Evolutionary conservation across 192 early-diverging fungal genomes (phyloP), one percentile per base, ranked within the genome.

Genomic region (Rhizoclosmatium globosum): DNA sequence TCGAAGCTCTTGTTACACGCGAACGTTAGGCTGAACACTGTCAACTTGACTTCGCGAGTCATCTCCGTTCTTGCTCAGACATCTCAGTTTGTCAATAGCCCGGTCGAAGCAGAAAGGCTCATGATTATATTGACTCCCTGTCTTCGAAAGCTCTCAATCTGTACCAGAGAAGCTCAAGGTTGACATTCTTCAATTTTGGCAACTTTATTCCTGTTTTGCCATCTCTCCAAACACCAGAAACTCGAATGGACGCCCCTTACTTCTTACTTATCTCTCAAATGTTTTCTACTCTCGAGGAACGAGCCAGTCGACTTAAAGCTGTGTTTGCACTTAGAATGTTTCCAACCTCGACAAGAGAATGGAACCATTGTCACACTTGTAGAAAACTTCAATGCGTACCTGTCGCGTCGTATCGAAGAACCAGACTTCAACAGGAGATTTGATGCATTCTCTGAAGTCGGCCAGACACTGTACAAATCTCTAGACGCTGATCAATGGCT

Each of bases 381-480:
- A 2, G 83, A 81, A 17, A 95, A 94, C 38, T 80, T 98, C 19
- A 99, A 99, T 79, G 81, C 96, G 1, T 94, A 89, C 67, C 95
- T 95, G 19, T 64, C 77, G 15, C 80, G 79, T 3, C 89, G 93
- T 21, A 85, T 99, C 19, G 94, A 96, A 74, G 94, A 96, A 71
- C 94, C 93, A 0, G 96, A 99, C 74, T 98, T 93, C 79, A 93
- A 95, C 80, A 81, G 82, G 13, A 89, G 95, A 3, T 89, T 99
- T 70, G 90, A 87, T 50, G 94, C 95, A 0, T 94, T 95, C 70
- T 68, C 66, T 15, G 50, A 71, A 62, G 86, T 99, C 62, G 92
- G 92, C 76, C 90, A 92, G 77, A 85, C 90, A 1, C 78, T 93
- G 23, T 94, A 94, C 84, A 67, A 77, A 43, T 78, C 82, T 6